These are phyloP conservation scores for Fusarium irregulare DNA, from an alignment of 2,329 filamentous ascomycete genomes.

Conservation along the genomic window DNA sequence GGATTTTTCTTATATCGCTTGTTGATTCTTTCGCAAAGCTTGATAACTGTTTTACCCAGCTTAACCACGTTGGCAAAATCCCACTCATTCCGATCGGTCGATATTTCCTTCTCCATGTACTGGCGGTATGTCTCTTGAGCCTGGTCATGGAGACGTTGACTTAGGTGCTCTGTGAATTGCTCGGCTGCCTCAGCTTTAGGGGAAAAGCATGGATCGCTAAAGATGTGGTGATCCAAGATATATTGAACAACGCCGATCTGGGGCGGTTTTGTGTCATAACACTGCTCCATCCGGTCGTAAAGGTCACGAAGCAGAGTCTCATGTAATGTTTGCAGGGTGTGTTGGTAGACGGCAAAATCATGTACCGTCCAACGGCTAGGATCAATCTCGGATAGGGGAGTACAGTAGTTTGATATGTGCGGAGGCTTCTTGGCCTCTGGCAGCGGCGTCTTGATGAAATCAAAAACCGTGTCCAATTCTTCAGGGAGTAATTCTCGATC, in stretches of 20 bases:
- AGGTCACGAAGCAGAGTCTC: conserved; percentile 88
- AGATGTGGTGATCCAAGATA: conserved; percentile 84
- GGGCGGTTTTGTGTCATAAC: conserved; percentile 89
- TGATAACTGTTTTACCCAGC: conserved; percentile 86
- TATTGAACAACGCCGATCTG: conserved; percentile 83
- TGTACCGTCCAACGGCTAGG: conserved; percentile 74
- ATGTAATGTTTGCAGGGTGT: conserved; percentile 78
- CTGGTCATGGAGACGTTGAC: conserved; percentile 77
- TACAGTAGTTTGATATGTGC: conserved; percentile 63
- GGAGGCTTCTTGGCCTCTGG: conserved; percentile 73
- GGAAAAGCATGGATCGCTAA: conserved; percentile 79
- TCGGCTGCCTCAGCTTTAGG: conserved; percentile 75
- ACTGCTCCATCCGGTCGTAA: conserved; percentile 86
- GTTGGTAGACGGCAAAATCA: conserved; percentile 78
- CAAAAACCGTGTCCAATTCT: conserved; percentile 85
- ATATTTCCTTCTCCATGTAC: conserved; percentile 83
- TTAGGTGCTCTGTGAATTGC: conserved; percentile 77
- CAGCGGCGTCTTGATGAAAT: conserved; percentile 79
- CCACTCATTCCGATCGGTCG: conserved; percentile 84
- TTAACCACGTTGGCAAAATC: conserved; percentile 91
- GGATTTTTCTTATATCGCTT: conserved; percentile 92
- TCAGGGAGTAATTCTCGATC: conserved; percentile 85
- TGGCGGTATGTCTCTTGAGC: conserved; percentile 83
- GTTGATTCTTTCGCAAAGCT: conserved; percentile 86
- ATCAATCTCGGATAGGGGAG: conserved; percentile 66